Conservation (phyloP, 116 monocot genomes). For the Cymodocea nodosa region DNA sequence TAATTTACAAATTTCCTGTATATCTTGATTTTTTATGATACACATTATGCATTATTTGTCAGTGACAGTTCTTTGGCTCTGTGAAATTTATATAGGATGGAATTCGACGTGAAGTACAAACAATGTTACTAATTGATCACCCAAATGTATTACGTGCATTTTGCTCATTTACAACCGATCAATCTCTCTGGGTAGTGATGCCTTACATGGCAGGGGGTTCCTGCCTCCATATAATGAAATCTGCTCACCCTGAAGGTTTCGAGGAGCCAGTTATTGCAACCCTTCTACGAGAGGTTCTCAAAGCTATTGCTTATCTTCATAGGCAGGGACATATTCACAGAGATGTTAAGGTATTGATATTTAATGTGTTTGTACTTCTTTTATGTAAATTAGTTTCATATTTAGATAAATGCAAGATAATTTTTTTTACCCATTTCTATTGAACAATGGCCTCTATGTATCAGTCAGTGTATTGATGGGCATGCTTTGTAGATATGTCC, state of each 20-base stretch:
- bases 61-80: not conserved
- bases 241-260: constrained; percentile 77
- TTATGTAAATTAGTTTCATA: not conserved
- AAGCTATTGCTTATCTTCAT: constrained; percentile 95
- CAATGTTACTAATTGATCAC: constrained; percentile 83
- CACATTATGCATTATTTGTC: not conserved
- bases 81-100: constrained; percentile 53
- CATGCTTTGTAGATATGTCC: too few species aligned
- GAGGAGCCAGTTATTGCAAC: constrained; percentile 91
- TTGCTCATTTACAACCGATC: constrained; percentile 75
- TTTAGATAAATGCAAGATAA: too few species aligned
- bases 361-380: not conserved
- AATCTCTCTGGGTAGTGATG: constrained; percentile 90
- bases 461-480: too few species aligned
- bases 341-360: constrained; percentile 78
- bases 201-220: constrained; percentile 96
- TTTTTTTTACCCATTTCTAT: too few species aligned
- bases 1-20: too few species aligned
- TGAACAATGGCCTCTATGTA: too few species aligned
- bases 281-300: constrained; percentile 75
- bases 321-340: constrained; percentile 85
- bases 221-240: constrained; percentile 94
- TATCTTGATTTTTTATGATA: not conserved
- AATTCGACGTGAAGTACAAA: constrained; percentile 90
- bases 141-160: constrained; percentile 81